Percentiles rank a stretch among this genome's conserved stretches.
Evolutionary conservation across 805 yeast species (phyloP).

Genomic region (Ascoidea rubescens): DNA sequence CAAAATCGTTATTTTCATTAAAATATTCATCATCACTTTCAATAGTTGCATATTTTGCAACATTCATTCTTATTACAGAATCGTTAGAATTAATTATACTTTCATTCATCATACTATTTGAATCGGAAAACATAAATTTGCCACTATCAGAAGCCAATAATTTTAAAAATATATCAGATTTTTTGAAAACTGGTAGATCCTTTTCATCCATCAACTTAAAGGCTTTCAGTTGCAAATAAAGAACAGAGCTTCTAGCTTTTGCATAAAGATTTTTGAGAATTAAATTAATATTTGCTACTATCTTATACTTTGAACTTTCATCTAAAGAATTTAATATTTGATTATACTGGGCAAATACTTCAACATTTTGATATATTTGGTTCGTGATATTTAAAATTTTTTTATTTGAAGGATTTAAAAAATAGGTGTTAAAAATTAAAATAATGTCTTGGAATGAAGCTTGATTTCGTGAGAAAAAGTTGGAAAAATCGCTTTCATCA

Average conservation of each 20-base stretch:
- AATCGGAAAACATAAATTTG: background rate
- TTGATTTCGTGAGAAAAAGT: background rate
- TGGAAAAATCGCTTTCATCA: background rate
- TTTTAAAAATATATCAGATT: conserved; percentile 40
- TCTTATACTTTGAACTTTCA: no score
- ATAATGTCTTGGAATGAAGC: conserved; percentile 28
- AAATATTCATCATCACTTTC: background rate
- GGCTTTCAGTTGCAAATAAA: conserved; percentile 42
- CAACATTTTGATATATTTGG: conserved; percentile 20
- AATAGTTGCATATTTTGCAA: background rate
- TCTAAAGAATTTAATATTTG: no score
- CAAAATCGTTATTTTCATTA: background rate
- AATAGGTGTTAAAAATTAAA: conserved; percentile 31
- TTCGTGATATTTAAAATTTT: conserved; percentile 18
- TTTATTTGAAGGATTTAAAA: conserved; percentile 12
- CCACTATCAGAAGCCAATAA: conserved; percentile 23
- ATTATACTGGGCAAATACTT: conserved; percentile 18
- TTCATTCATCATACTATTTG: background rate
- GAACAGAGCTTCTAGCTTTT: conserved; percentile 44
- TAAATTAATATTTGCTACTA: no score
- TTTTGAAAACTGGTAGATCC: conserved; percentile 47
- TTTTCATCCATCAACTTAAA: conserved; percentile 34
- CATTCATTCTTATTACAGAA: background rate
- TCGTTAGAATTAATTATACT: no score
- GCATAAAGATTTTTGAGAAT: conserved; percentile 21